Evolutionary conservation across 1,284 basidiomycete species (phyloP).

Genomic region (Dichomitus squalens): DNA sequence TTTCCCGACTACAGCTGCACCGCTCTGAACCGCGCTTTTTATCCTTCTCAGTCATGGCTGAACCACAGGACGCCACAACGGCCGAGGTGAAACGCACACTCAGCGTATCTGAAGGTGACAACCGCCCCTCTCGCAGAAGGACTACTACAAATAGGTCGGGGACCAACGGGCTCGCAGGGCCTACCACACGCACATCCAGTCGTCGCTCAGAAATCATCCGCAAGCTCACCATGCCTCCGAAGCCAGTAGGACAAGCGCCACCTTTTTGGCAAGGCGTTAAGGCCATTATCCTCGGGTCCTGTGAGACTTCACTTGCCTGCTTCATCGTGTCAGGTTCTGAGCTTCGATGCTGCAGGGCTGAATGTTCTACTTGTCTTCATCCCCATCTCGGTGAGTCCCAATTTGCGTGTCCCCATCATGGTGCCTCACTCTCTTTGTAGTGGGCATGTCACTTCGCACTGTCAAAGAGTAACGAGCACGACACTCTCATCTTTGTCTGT

Average conservation of each 20-base stretch:
- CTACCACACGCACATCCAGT: constrained; percentile 11
- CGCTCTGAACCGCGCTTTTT: no score
- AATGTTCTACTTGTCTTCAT: constrained; percentile 69
- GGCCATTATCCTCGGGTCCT: constrained; percentile 54
- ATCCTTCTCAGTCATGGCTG: no score
- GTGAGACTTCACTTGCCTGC: constrained; percentile 43
- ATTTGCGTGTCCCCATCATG: neutral
- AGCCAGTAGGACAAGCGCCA: constrained; percentile 44
- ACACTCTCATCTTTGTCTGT: constrained; percentile 77
- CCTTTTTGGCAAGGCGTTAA: constrained; percentile 44
- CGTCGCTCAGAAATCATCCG: constrained; percentile 15
- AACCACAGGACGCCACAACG: neutral
- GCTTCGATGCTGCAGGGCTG: constrained; percentile 46
- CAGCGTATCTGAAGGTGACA: constrained; percentile 5
- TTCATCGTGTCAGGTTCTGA: constrained; percentile 1
- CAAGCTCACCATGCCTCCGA: constrained; percentile 22
- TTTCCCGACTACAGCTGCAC: no score
- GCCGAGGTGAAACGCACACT: constrained; percentile 6
- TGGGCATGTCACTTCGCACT: constrained; percentile 74
- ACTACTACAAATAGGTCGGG: constrained; percentile 19
- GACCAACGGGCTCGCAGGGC: neutral
- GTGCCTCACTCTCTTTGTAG: constrained; percentile 35
- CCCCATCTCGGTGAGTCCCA: constrained; percentile 61
- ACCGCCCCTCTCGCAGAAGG: constrained; percentile 1
- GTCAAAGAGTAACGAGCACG: constrained; percentile 41